These are phyloP conservation scores for Xylaria sp. DNA, from an alignment of 2,329 filamentous ascomycete genomes.

Conservation along the genomic window DNA sequence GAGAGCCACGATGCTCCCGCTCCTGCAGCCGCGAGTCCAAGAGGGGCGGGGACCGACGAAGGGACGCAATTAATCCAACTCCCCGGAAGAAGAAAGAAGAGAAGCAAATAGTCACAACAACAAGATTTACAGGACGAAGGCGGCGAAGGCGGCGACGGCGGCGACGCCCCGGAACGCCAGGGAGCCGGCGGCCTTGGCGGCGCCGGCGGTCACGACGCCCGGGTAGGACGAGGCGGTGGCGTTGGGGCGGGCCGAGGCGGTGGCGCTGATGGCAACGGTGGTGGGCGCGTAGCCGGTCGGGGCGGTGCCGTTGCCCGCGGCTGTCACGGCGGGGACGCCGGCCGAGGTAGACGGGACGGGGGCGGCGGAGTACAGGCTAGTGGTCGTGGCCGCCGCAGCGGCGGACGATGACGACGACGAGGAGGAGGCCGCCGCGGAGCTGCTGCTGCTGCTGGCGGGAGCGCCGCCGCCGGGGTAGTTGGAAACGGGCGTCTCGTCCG, in stretches of 20 bases:
- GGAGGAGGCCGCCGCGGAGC: background rate
- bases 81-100: background rate
- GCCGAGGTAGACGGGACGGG: slow-evolving; percentile 31
- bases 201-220: slow-evolving; percentile 30
- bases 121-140: slow-evolving; percentile 46
- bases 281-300: slow-evolving; percentile 8
- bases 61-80: no score
- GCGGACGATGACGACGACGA: background rate
- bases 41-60: no score
- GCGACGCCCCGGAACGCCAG: slow-evolving; percentile 45
- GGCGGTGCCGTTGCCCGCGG: slow-evolving; percentile 8
- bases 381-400: slow-evolving; percentile 6
- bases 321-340: slow-evolving; percentile 32
- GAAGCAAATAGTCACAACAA: slow-evolving; percentile 1
- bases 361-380: slow-evolving; percentile 28
- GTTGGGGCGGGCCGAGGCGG: slow-evolving; percentile 25
- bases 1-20: no score
- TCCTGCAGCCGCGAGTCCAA: no score
- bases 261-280: slow-evolving; percentile 26
- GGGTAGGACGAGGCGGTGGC: slow-evolving; percentile 25
- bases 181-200: slow-evolving; percentile 41
- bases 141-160: slow-evolving; percentile 45
- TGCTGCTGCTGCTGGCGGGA: slow-evolving; percentile 5
- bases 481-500: background rate
- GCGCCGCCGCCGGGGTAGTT: slow-evolving; percentile 18